Evolutionary conservation across 2,329 filamentous ascomycete species (phyloP).

Genomic region (Phialophora chinensis): DNA sequence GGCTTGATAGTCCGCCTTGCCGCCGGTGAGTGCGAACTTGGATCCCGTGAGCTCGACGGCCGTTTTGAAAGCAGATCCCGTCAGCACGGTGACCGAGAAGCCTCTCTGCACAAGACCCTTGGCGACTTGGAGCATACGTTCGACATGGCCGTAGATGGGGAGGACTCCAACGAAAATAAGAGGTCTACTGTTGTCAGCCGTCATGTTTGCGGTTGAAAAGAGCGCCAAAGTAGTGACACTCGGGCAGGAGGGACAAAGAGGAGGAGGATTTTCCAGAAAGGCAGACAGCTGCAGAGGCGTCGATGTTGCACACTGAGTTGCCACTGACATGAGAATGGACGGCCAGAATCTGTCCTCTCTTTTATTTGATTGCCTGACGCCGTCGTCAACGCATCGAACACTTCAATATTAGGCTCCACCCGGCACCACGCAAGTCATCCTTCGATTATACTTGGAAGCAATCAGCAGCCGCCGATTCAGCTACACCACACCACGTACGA

Average conservation of each 20-base stretch:
- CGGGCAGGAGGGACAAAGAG: not conserved
- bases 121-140: conserved; percentile 3
- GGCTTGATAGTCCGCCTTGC: conserved; percentile 9
- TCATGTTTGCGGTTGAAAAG: not conserved
- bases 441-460: not conserved
- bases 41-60: conserved; percentile 5
- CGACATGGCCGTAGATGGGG: conserved; percentile 7
- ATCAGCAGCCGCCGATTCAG: not conserved
- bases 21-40: not conserved
- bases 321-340: not conserved
- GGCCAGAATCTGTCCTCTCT: not conserved
- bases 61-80: conserved; percentile 2
- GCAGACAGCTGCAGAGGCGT: not conserved
- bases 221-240: not conserved
- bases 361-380: not conserved
- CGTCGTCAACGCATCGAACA: not conserved
- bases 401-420: not conserved
- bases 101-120: not conserved
- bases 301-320: not conserved
- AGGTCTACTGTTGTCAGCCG: not conserved
- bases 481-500: not conserved
- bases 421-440: not conserved
- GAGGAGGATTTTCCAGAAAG: not conserved
- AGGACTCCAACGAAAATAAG: conserved; percentile 5
- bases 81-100: not conserved